These are phyloP conservation scores for Lunularia cruciata DNA, from an alignment of 225 moss, liverwort and hornwort genomes.

Conservation along the genomic window DNA sequence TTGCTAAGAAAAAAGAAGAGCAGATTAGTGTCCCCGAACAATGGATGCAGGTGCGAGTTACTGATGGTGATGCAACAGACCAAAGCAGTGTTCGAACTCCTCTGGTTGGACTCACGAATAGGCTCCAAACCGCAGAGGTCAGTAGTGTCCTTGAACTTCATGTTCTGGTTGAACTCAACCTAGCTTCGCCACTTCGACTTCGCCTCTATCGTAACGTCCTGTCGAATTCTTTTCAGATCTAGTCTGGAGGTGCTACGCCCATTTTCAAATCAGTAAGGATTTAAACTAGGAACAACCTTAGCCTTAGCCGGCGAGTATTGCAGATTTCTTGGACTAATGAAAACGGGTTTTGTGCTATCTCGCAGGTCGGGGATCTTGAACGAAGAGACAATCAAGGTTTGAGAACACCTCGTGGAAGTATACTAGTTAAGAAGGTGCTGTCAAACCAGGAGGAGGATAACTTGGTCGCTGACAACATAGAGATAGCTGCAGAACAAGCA, in stretches of 20 bases:
- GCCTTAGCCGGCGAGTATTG: not conserved
- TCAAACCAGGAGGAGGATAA: conserved; percentile 36
- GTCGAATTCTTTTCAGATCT: no score
- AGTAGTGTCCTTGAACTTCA: not conserved
- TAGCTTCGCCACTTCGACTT: not conserved
- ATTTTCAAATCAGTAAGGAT: no score
- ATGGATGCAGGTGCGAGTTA: conserved; percentile 42
- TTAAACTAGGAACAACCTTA: no score
- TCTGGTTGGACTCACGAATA: conserved; percentile 41
- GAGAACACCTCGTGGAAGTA: conserved; percentile 45
- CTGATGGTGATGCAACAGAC: conserved; percentile 48
- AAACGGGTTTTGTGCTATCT: not conserved
- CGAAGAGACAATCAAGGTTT: conserved; percentile 40
- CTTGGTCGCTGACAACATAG: conserved; percentile 37
- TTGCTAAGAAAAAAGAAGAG: conserved; percentile 37
- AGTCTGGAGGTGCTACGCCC: no score
- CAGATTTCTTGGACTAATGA: no score
- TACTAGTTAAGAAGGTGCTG: conserved; percentile 37
- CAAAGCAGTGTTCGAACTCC: conserved; percentile 39
- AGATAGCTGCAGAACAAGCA: conserved; percentile 32
- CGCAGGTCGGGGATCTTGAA: conserved; percentile 33
- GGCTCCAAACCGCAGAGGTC: conserved; percentile 52
- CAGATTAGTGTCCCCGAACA: conserved; percentile 1
- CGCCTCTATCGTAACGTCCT: no score
- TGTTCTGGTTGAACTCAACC: not conserved